Base-by-base conservation (phyloP, 1,139 yeast genomes). In the Groenewaldozyma auringiensis region DNA sequence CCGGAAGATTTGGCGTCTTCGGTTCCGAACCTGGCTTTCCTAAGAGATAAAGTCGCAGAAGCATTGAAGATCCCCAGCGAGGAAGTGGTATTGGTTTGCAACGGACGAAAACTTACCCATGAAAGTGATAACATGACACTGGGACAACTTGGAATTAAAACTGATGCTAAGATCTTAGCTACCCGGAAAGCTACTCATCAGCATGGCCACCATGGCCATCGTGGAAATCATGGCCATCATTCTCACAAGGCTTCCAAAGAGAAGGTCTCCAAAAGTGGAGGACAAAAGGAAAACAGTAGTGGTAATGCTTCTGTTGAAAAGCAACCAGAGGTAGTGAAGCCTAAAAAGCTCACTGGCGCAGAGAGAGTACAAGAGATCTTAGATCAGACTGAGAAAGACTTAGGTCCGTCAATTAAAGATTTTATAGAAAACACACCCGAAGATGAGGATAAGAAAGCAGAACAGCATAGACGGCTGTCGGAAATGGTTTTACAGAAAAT, bases 1-100 rank as follows among this genome's bases (percentile, higher is more conserved):
- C 88, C 89, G 0, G 94, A 83, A 53, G 96, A 87, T 57, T 81
- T 78, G 58, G 79, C 70, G 37, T 75, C 81, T 49, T 82, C 82
- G 1, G 95, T 95, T 0, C 78, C 88, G 6, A 76, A 82, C 9
- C 70, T 88, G 21, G 72, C 69, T 21, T 79, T 81, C 53, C 69
- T 86, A 48, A 71, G 88, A 49, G 55, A 64, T 16, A 58, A 55
- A 51, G 56, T 62, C 16, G 63, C 61, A 17, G 59, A 60, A 37
- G 68, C 83, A 47, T 75, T 83, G 52, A 70, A 72, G 46, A 75
- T 73, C 11, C 45, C 37, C 4, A 33, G 32, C 20, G 78, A 86
- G 0, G 68, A 68, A 32, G 67, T 68, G 29, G 52, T 54, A 8
- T 52, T 69, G 34, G 62, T 58, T 36, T 56, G 54, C 43, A 50